These are phyloP conservation scores for Usnea hakonensis DNA, from an alignment of 495 filamentous ascomycete species.

Conservation along the genomic window DNA sequence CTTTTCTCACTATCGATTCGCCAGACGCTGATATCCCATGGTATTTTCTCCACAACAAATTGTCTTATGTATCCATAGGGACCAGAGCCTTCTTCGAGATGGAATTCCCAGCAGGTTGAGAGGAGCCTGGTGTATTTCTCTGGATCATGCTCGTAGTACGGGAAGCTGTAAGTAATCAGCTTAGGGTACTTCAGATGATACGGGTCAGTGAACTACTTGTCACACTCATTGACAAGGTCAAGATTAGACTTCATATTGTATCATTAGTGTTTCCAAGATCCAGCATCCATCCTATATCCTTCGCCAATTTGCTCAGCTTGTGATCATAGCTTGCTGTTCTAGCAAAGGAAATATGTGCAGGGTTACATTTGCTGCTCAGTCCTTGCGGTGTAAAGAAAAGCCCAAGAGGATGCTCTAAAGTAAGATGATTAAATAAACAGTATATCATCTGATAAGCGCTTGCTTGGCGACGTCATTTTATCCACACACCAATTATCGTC, in stretches of 20 bases:
- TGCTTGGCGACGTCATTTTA: too few species aligned
- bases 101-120: conserved; percentile 47
- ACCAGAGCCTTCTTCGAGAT: conserved; percentile 41
- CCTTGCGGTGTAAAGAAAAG: too few species aligned
- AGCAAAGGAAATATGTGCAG: too few species aligned
- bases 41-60: conserved; percentile 49
- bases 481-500: too few species aligned
- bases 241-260: conserved; percentile 44
- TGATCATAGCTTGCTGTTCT: background rate
- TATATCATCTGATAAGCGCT: too few species aligned
- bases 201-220: conserved; percentile 45
- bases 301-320: background rate
- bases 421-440: too few species aligned
- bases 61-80: conserved; percentile 57
- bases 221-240: conserved; percentile 51
- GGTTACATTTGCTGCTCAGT: too few species aligned
- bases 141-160: conserved; percentile 52
- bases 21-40: conserved; percentile 44
- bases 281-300: background rate
- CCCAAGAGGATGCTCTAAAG: too few species aligned
- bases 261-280: background rate
- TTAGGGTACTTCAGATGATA: background rate
- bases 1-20: conserved; percentile 35
- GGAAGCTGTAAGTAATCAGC: conserved; percentile 49
- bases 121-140: conserved; percentile 41